These are phyloP conservation scores for Zygosaccharomyces siamensis DNA, from an alignment of 805 yeast genomes.

Conservation along the genomic window DNA sequence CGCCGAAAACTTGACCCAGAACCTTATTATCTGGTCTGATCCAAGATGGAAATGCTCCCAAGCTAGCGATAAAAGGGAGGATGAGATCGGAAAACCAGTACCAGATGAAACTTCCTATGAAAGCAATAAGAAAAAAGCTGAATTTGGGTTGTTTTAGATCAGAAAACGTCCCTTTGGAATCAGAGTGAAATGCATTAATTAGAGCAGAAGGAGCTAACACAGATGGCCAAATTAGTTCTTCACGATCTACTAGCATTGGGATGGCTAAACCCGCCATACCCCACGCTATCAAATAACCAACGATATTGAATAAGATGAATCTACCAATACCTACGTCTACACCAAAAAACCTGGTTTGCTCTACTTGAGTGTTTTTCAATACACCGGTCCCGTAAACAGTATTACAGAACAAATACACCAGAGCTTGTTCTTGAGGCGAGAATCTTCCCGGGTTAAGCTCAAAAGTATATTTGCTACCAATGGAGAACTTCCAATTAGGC, in stretches of 20 bases:
- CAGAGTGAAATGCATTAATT: slow-evolving; percentile 18
- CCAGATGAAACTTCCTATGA: slow-evolving; percentile 43
- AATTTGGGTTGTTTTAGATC: slow-evolving; percentile 59
- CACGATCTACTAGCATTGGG: slow-evolving; percentile 56
- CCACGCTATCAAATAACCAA: slow-evolving; percentile 57
- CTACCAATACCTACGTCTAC: slow-evolving; percentile 49
- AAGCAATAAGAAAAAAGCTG: slow-evolving; percentile 43
- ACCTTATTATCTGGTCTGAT: slow-evolving; percentile 37
- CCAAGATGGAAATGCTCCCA: slow-evolving; percentile 35
- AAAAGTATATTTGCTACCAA: slow-evolving; percentile 7
- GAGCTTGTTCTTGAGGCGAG: slow-evolving; percentile 59
- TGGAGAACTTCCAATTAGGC: slow-evolving; percentile 11
- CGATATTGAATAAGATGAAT: slow-evolving; percentile 42
- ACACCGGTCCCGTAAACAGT: slow-evolving; percentile 48
- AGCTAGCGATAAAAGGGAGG: slow-evolving; percentile 52
- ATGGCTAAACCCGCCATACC: slow-evolving; percentile 65
- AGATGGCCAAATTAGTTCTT: slow-evolving; percentile 66
- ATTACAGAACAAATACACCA: slow-evolving; percentile 51
- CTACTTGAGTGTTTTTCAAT: slow-evolving; percentile 52
- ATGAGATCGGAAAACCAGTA: slow-evolving; percentile 59
- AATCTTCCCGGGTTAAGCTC: slow-evolving; percentile 56
- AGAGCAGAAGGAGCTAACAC: slow-evolving; percentile 47
- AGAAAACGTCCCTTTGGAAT: slow-evolving; percentile 36
- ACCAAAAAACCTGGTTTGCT: slow-evolving; percentile 46
- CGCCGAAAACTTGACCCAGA: slow-evolving; percentile 46